These are phyloP conservation scores for Fusarium armeniacum DNA, from an alignment of 2,329 filamentous ascomycete genomes.

Conservation along the genomic window DNA sequence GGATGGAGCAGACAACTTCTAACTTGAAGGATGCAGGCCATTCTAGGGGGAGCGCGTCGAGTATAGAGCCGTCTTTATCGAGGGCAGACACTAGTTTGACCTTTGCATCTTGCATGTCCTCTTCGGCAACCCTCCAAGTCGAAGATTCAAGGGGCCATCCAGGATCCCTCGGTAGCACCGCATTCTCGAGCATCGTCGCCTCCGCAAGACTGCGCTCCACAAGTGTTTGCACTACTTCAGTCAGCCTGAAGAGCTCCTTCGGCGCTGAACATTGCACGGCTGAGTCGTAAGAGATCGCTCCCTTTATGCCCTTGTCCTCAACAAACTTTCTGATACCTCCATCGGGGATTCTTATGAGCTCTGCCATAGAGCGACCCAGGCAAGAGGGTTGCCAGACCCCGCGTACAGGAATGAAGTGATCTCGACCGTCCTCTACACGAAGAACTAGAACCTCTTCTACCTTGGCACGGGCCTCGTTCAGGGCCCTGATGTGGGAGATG, in stretches of 20 bases:
- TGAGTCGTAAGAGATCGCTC: constrained; percentile 67
- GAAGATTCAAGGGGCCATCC: constrained; percentile 72
- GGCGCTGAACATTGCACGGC: constrained; percentile 84
- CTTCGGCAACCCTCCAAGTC: constrained; percentile 51
- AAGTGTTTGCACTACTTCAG: constrained; percentile 77
- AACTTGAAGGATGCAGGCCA: constrained; percentile 75
- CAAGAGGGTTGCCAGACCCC: constrained; percentile 85
- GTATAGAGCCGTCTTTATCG: constrained; percentile 76
- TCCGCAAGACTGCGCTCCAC: constrained; percentile 71
- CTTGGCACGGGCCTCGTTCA: constrained; percentile 76
- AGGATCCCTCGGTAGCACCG: constrained; percentile 64
- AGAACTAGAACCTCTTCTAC: constrained; percentile 92
- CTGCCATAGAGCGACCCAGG: constrained; percentile 88
- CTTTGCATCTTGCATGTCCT: constrained; percentile 50
- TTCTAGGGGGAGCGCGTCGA: constrained; percentile 73
- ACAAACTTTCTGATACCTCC: constrained; percentile 77
- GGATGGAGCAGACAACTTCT: constrained; percentile 78
- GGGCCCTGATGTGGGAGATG: constrained; percentile 71
- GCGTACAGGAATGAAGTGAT: constrained; percentile 89
- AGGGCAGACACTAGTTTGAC: constrained; percentile 73
- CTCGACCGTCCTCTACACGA: constrained; percentile 84
- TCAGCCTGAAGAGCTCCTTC: constrained; percentile 89
- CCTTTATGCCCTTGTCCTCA: constrained; percentile 56
- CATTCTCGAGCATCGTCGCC: constrained; percentile 71
- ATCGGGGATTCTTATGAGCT: constrained; percentile 86